Evolutionary conservation across 441 rosid species (phyloP).

Genomic region (Kokia cookei): DNA sequence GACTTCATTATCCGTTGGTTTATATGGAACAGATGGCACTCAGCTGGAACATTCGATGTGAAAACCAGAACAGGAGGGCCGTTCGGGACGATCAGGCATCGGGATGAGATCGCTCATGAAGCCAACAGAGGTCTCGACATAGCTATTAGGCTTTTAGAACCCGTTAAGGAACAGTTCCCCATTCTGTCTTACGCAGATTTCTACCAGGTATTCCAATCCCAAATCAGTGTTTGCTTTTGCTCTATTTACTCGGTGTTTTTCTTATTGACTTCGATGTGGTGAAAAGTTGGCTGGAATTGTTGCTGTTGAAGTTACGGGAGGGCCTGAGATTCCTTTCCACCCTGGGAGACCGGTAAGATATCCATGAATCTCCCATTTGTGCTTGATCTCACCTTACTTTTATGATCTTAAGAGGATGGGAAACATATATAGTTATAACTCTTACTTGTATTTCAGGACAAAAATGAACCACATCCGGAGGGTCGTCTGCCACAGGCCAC

Average conservation of each 20-base stretch:
- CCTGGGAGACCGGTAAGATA: constrained; percentile 54
- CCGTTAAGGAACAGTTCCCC: constrained; percentile 42
- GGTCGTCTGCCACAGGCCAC: constrained; percentile 72
- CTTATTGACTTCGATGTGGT: not conserved
- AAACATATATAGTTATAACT: not conserved
- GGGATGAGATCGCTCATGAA: constrained; percentile 39
- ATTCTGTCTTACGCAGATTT: constrained; percentile 47
- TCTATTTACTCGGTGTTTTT: not conserved
- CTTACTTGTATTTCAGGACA: constrained; percentile 37
- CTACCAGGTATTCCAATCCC: constrained; percentile 27
- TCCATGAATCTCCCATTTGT: not conserved
- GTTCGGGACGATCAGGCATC: constrained; percentile 49
- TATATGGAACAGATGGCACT: constrained; percentile 40
- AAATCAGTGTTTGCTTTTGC: not conserved
- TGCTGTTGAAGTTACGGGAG: constrained; percentile 72
- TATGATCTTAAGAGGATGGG: not conserved
- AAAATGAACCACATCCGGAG: constrained; percentile 56
- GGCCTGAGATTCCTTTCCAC: constrained; percentile 74
- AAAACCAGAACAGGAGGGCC: constrained; percentile 55
- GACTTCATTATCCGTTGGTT: not conserved
- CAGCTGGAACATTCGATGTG: constrained; percentile 55
- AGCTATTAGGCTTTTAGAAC: constrained; percentile 40
- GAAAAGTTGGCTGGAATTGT: constrained; percentile 57
- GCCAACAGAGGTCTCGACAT: constrained; percentile 61
- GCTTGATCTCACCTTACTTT: not conserved